Base-by-base conservation (phyloP, 768 basidiomycete species). In the Russula dissimulans region DNA sequence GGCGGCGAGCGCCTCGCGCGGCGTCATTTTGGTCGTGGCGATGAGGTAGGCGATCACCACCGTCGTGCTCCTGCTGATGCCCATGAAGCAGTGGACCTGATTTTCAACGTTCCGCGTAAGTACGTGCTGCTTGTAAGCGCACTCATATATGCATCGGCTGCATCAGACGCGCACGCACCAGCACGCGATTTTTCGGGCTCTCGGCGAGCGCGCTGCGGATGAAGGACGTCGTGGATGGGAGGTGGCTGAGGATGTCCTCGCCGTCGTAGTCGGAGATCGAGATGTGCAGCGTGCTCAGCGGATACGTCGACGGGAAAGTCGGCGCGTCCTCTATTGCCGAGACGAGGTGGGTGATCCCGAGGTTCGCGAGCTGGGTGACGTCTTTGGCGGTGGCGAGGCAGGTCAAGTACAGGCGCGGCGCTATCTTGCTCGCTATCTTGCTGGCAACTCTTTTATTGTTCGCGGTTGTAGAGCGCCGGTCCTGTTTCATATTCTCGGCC, bases 1-100 rank as follows among this genome's bases (percentile, higher is more conserved):
- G 31, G 60, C 54, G 32, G 47, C 53, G 34, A 72, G 61, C 4
- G 73, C 71, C 46, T 68, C 63, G 29, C 52, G 66, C 31, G 67
- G 61, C 1, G 71, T 63, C 69, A 72, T 71, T 5, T 38, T 34
- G 12, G 53, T 61, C 29, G 68, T 61, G 7, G 65, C 69, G 61
- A 74, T 68, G 38, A 73, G 74, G 71, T 89, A 91, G 55, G 87
- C 89, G 62, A 85, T 84, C 4, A 90, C 82, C 31, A 89, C 79
- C 5, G 86, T 89, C 0, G 89, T 79, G 45, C 86, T 87, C 26
- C 89, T 79, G 66, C 86, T 87, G 59, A 89, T 78, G 44, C 89
- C 89, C 71, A 84, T 82, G 43, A 83, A 71, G 69, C 89, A 91
- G 70, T 91, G 89, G 12, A 91, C 86, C 87, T 89, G 31, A 34